phyloP scores from a whole-genome alignment of 768 basidiomycete species.

The Serendipita sp. region DNA sequence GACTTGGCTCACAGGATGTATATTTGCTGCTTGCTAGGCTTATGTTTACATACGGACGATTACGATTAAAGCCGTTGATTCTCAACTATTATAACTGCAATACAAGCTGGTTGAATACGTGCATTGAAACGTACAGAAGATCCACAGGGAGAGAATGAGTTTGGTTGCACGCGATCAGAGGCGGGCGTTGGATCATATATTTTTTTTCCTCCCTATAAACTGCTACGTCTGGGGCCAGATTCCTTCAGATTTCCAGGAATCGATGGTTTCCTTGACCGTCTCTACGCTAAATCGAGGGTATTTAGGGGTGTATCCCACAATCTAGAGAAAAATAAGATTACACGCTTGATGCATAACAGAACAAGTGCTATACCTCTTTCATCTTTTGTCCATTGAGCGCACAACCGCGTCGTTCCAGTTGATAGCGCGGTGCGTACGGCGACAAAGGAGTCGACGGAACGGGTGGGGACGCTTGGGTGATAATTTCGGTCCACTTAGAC shows the following conservation, averaged over 20 bases:
- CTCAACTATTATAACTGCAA: too few species aligned
- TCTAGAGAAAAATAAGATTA: background rate
- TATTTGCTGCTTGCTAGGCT: background rate
- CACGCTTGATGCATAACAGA: background rate
- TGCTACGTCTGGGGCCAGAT: conserved; percentile 21
- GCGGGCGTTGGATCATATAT: too few species aligned
- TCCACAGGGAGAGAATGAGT: background rate
- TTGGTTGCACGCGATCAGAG: background rate
- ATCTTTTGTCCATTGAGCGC: conserved; percentile 58
- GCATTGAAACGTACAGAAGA: too few species aligned
- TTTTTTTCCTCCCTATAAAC: too few species aligned
- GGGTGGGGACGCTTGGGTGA: conserved; percentile 51
- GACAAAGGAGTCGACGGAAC: conserved; percentile 54
- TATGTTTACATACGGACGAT: background rate
- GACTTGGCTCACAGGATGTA: background rate
- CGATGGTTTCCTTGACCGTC: conserved; percentile 50
- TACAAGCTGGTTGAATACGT: too few species aligned
- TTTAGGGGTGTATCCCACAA: conserved; percentile 53
- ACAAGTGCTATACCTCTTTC: conserved; percentile 25
- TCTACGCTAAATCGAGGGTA: conserved; percentile 47
- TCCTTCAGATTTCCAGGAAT: conserved; percentile 67
- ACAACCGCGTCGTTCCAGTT: conserved; percentile 51
- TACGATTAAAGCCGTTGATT: background rate
- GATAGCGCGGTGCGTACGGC: conserved; percentile 65
- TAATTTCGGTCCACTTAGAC: conserved; percentile 68